Evolutionary conservation across 1,284 basidiomycete genomes (phyloP).

Genomic region (Ustilago tritici): DNA sequence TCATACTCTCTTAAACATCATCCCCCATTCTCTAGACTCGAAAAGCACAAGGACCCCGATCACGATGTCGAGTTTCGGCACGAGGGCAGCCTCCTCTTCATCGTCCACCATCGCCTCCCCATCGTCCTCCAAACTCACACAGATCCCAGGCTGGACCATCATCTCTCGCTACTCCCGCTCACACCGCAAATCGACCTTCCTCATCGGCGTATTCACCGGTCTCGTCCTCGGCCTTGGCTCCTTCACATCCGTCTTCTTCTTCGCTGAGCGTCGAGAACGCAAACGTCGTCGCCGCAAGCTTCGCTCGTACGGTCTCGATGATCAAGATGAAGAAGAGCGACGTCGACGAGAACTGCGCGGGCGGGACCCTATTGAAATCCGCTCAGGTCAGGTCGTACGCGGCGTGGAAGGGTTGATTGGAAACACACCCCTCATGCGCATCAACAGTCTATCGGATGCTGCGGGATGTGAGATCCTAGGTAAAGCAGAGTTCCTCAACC

Average conservation of each 20-base stretch:
- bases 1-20: not conserved
- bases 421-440: slow-evolving; percentile 91
- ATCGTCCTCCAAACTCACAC: slow-evolving; percentile 31
- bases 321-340: slow-evolving; percentile 47
- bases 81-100: slow-evolving; percentile 13
- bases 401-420: slow-evolving; percentile 70
- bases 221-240: slow-evolving; percentile 60
- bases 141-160: slow-evolving; percentile 45
- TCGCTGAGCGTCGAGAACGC: slow-evolving; percentile 51
- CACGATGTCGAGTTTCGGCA: slow-evolving; percentile 23
- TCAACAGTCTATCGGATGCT: slow-evolving; percentile 88
- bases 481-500: slow-evolving; percentile 97
- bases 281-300: slow-evolving; percentile 36
- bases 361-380: slow-evolving; percentile 44
- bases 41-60: not conserved
- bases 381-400: slow-evolving; percentile 54
- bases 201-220: slow-evolving; percentile 60
- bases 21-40: not conserved
- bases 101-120: slow-evolving; percentile 15
- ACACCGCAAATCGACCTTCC: slow-evolving; percentile 55
- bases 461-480: slow-evolving; percentile 94
- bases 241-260: slow-evolving; percentile 57
- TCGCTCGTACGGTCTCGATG: slow-evolving; percentile 34
- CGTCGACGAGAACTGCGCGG: slow-evolving; percentile 31
- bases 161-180: slow-evolving; percentile 38